These are phyloP conservation scores for Tulasnella sp. DNA, from an alignment of 768 basidiomycete genomes.

Conservation along the genomic window DNA sequence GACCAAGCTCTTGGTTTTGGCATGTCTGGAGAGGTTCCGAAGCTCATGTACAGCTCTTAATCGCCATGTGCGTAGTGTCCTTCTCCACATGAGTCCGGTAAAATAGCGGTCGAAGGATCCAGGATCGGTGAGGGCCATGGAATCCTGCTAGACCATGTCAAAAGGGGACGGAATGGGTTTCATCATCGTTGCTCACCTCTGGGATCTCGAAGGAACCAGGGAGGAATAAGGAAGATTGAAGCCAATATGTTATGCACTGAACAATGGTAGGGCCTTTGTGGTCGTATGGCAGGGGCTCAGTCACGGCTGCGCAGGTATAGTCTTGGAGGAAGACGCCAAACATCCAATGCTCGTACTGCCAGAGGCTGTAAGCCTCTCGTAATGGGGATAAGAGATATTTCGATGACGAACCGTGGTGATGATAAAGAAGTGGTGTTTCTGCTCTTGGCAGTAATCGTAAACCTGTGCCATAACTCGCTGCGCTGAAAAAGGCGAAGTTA, in stretches of 20 bases:
- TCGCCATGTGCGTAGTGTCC: too few relatives aligned
- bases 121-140: too few relatives aligned
- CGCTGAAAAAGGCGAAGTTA: background rate
- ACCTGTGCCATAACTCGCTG: background rate
- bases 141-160: too few relatives aligned
- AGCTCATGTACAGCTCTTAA: too few relatives aligned
- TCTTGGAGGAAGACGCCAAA: background rate
- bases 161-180: too few relatives aligned
- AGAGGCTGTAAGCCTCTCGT: background rate
- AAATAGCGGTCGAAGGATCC: too few relatives aligned
- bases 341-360: background rate
- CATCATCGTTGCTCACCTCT: background rate
- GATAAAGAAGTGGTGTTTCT: background rate
- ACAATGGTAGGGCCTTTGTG: background rate
- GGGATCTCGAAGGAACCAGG: background rate
- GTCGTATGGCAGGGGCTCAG: background rate
- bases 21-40: too few relatives aligned
- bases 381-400: background rate
- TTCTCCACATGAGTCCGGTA: too few relatives aligned
- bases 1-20: too few relatives aligned
- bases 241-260: constrained; percentile 23
- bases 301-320: background rate
- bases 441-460: background rate
- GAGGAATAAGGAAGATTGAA: constrained; percentile 11
- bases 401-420: background rate